Percentiles rank a stretch among this genome's conserved stretches.
Conservation (phyloP, 2,329 filamentous ascomycete genomes). For the Magnaporthales sp. region DNA sequence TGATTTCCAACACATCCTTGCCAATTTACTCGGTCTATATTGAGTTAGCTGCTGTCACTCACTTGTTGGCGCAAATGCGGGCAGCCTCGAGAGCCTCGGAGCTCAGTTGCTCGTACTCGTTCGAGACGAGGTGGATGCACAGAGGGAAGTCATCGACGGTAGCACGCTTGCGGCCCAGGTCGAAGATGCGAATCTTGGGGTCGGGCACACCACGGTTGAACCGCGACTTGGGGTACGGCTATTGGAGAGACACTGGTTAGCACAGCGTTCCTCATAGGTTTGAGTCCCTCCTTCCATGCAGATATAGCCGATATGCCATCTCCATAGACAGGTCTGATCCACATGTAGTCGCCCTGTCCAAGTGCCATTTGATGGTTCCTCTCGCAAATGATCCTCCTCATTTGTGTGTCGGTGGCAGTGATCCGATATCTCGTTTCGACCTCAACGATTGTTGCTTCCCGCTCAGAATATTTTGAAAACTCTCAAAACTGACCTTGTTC, state of each 20-base stretch:
- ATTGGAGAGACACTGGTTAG: slow-evolving; percentile 5
- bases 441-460: background rate
- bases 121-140: slow-evolving; percentile 98
- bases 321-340: background rate
- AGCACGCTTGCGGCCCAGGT: slow-evolving; percentile 96
- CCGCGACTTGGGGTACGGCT: slow-evolving; percentile 98
- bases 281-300: slow-evolving; percentile 3
- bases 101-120: slow-evolving; percentile 99
- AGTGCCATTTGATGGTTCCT: background rate
- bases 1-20: background rate
- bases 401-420: background rate
- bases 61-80: slow-evolving; percentile 99
- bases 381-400: background rate
- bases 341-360: slow-evolving; percentile 12
- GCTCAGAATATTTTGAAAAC: background rate
- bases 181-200: slow-evolving; percentile 91
- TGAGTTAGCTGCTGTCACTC: background rate
- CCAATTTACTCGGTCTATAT: background rate
- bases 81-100: slow-evolving; percentile 99
- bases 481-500: slow-evolving; percentile 76
- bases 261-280: background rate
- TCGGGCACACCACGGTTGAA: slow-evolving; percentile 99
- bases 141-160: slow-evolving; percentile 99
- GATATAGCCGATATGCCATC: background rate
- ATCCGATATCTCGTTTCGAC: background rate